Evolutionary conservation across 2,329 filamentous ascomycete species (phyloP).

Genomic region (Botrytis porri): DNA sequence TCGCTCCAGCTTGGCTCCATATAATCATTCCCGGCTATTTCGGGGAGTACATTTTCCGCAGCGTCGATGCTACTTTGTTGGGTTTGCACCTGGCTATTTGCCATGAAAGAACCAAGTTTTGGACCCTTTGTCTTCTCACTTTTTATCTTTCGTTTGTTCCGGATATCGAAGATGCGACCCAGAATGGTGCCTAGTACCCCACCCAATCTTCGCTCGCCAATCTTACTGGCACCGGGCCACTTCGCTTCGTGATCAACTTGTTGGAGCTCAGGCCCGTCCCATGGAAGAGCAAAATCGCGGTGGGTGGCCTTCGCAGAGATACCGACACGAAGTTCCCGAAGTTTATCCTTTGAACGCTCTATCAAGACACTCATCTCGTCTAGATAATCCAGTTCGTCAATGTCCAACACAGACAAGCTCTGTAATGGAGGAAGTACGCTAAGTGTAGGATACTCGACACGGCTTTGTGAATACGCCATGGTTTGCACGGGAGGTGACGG

Average conservation of each 20-base stretch:
- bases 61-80: neutral
- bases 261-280: slow-evolving; percentile 60
- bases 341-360: slow-evolving; percentile 61
- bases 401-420: slow-evolving; percentile 73
- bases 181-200: slow-evolving; percentile 68
- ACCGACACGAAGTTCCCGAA: slow-evolving; percentile 72
- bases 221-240: slow-evolving; percentile 54
- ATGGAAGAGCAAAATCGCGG: slow-evolving; percentile 56
- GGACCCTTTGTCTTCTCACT: slow-evolving; percentile 28
- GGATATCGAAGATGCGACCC: slow-evolving; percentile 62
- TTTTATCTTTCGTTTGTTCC: slow-evolving; percentile 37
- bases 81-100: neutral
- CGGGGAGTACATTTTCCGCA: neutral
- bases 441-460: slow-evolving; percentile 76
- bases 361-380: slow-evolving; percentile 80
- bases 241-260: slow-evolving; percentile 60
- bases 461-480: slow-evolving; percentile 49
- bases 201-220: slow-evolving; percentile 62
- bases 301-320: slow-evolving; percentile 53
- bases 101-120: neutral
- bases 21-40: neutral
- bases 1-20: neutral
- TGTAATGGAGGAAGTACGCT: slow-evolving; percentile 73
- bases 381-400: slow-evolving; percentile 78
- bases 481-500: slow-evolving; percentile 29